Conservation (phyloP, 2,329 filamentous ascomycete genomes). For the Sporothrix pseudoabietina region DNA sequence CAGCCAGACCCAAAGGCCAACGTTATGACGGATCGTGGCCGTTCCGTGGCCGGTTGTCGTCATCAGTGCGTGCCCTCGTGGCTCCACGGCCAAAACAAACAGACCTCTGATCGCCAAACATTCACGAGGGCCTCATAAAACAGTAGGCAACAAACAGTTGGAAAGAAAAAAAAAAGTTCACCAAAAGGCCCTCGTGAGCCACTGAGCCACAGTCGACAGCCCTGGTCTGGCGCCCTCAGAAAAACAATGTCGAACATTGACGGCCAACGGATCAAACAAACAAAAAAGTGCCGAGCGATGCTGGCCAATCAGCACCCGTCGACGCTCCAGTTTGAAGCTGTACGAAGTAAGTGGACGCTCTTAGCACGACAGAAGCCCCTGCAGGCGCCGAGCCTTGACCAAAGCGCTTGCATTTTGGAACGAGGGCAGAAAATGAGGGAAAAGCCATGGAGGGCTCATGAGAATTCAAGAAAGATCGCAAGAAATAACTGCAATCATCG, state of each 20-base stretch:
- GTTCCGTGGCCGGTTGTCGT: constrained; percentile 13
- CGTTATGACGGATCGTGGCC: not conserved
- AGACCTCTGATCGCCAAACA: not conserved
- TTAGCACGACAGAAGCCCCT: constrained; percentile 9
- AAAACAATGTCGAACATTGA: constrained; percentile 6
- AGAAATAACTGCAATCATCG: not conserved
- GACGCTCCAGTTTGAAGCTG: not conserved
- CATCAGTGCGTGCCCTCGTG: constrained; percentile 5
- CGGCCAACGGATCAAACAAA: constrained; percentile 21
- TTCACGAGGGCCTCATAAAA: not conserved
- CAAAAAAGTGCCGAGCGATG: constrained; percentile 5
- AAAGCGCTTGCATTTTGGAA: constrained; percentile 10
- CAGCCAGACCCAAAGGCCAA: not conserved
- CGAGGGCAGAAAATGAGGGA: not conserved
- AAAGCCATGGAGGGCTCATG: no score
- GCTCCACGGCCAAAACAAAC: not conserved
- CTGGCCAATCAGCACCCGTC: constrained; percentile 6
- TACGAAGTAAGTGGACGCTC: not conserved
- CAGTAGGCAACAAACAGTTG: not conserved
- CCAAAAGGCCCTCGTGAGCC: not conserved
- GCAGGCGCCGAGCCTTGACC: not conserved
- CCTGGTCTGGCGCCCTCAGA: not conserved
- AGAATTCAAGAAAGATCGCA: not conserved
- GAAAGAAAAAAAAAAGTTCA: not conserved
- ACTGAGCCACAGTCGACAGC: constrained; percentile 1